A percentile compares a stretch with the other conserved stretches of the same genome.
Conservation (phyloP, 768 basidiomycete species). For the Baorangia bicolor region DNA sequence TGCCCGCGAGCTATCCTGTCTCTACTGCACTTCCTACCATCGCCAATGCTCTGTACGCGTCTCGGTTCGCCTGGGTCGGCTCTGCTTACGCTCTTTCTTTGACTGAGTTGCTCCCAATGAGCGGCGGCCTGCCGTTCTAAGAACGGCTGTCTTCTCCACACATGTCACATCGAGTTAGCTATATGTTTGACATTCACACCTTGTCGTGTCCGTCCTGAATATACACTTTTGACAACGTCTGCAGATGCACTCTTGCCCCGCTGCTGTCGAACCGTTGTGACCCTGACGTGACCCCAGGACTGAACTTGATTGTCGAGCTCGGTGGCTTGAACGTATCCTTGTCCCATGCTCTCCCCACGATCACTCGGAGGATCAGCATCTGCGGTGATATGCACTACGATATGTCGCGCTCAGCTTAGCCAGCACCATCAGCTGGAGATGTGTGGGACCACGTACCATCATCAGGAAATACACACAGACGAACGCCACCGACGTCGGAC, state of each 20-base stretch:
- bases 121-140: slow-evolving; percentile 36
- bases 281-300: neutral
- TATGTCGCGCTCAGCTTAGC: neutral
- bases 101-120: slow-evolving; percentile 41
- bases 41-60: slow-evolving; percentile 34
- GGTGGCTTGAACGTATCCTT: neutral
- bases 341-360: slow-evolving; percentile 15
- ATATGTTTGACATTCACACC: neutral
- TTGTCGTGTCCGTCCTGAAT: neutral
- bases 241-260: neutral
- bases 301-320: slow-evolving; percentile 11
- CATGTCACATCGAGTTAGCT: neutral
- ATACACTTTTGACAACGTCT: neutral
- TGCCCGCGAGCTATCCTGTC: slow-evolving; percentile 34
- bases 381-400: slow-evolving; percentile 30
- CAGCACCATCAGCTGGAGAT: too few species aligned
- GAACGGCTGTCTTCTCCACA: neutral
- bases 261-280: neutral
- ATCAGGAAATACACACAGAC: slow-evolving; percentile 12
- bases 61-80: slow-evolving; percentile 45
- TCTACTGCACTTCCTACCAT: slow-evolving; percentile 46
- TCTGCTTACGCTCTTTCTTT: slow-evolving; percentile 42
- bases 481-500: slow-evolving; percentile 13
- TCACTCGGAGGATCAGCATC: slow-evolving; percentile 25
- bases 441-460: slow-evolving; percentile 15